Base-by-base conservation (phyloP, 352 stramenopile species). In the Plasmopara muralis region DNA sequence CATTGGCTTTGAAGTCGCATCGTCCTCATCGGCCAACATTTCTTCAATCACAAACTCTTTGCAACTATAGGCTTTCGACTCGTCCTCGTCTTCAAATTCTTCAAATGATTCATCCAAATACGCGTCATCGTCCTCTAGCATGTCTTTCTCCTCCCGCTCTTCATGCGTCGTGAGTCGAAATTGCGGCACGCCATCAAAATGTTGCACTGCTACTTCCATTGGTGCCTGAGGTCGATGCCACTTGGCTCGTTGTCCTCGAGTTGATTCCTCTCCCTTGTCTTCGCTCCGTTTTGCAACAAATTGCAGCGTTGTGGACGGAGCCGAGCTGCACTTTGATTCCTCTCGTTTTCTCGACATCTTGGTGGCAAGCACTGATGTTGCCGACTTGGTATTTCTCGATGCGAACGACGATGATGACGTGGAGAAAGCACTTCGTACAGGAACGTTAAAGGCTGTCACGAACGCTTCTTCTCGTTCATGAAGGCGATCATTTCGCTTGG, bases 61-160 rank as follows among this genome's bases (percentile, higher is more conserved):
- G 12, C 33, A 8, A 16, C n/a, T 34, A 47, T 55, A 7, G 4
- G 31, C 6, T 12, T 9, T 34, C 4, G 29, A 46, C 1, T 53
- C 50, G 0, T 63, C 64, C 0, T 80, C 64, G 0, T 77, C 74
- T 38, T 90, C 77, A 65, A 89, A 89, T 28, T 86, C 80, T 58
- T 93, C 83, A 60, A 93, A 93, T 0, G 79, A 90, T 34, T 93
- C 83, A 14, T 89, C 79, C 58, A 87, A 53, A 53, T 93, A 93
- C 15, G 59, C 74, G 6, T 89, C 76, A 29, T 85, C 74, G 18
- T 69, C 64, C 9, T 71, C 66, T 0, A 65, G 33, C 4, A 64
- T 47, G 18, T 60, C 50, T 31, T 66, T 64, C 5, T 41, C 15
- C 25, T 60, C 61, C 1, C 30, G 53, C 20, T 47, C 55, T 14